These are phyloP conservation scores for Picea sitchensis DNA, from an alignment of 75 land plant species.

Conservation along the genomic window DNA sequence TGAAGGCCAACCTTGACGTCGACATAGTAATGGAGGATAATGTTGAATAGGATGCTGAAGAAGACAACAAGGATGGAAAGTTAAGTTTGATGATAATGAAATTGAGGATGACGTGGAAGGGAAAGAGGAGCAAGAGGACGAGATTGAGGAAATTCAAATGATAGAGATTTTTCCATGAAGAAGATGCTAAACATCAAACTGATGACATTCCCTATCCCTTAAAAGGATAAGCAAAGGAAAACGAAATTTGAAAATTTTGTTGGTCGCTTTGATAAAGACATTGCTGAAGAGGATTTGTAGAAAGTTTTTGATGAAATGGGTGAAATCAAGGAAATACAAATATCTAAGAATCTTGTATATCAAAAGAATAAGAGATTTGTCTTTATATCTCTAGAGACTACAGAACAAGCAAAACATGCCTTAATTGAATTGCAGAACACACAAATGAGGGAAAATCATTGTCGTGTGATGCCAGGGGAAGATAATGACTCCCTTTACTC, in stretches of 20 bases:
- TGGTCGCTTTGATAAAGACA: conserved; percentile 51
- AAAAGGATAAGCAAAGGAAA: conserved; percentile 25
- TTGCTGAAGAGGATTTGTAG: conserved; percentile 55
- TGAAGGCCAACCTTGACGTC: too few species aligned
- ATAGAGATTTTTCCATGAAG: too few species aligned
- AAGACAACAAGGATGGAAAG: neutral
- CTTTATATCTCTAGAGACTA: conserved; percentile 50
- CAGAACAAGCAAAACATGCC: conserved; percentile 53
- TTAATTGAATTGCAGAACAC: conserved; percentile 33
- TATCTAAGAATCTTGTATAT: conserved; percentile 43
- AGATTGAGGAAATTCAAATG: neutral
- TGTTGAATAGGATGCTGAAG: neutral
- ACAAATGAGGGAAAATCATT: conserved; percentile 23
- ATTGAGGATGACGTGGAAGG: too few species aligned
- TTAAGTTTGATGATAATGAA: neutral
- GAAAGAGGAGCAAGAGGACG: neutral
- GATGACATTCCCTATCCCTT: conserved; percentile 20
- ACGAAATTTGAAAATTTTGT: conserved; percentile 60
- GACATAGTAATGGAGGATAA: neutral
- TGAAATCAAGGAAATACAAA: conserved; percentile 40
- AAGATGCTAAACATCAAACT: conserved; percentile 18
- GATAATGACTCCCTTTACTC: conserved; percentile 37
- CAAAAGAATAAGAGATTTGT: conserved; percentile 63
- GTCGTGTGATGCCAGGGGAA: conserved; percentile 21
- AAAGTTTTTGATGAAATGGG: conserved; percentile 48